Evolutionary conservation across 495 filamentous ascomycete species (phyloP).

Genomic region (Tuber aestivum): DNA sequence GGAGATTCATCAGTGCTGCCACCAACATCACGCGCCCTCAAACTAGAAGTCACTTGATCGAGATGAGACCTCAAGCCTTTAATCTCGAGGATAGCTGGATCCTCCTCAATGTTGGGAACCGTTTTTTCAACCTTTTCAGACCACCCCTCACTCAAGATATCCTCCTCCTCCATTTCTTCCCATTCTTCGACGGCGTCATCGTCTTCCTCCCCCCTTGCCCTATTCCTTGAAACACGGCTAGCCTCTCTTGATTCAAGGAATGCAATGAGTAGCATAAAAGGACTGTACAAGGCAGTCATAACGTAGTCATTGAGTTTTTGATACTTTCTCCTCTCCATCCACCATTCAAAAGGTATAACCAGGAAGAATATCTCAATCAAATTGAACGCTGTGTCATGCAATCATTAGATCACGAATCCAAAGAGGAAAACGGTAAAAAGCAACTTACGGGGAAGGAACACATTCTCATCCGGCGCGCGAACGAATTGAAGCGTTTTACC

Average conservation of each 20-base stretch:
- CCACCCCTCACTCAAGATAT: conserved; percentile 79
- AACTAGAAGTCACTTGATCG: conserved; percentile 31
- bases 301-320: conserved; percentile 75
- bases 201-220: conserved; percentile 75
- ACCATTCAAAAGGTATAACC: conserved; percentile 88
- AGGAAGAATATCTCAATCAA: conserved; percentile 79
- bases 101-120: conserved; percentile 69
- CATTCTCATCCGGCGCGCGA: conserved; percentile 93
- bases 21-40: background rate
- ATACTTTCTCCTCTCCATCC: conserved; percentile 65
- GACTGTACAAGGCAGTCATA: conserved; percentile 82
- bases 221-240: conserved; percentile 60
- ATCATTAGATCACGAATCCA: conserved; percentile 4
- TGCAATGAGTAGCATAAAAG: conserved; percentile 72
- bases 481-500: conserved; percentile 95
- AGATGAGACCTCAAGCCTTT: conserved; percentile 60
- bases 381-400: conserved; percentile 58
- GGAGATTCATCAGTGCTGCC: background rate
- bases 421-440: conserved; percentile 42
- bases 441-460: conserved; percentile 67
- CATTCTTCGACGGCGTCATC: conserved; percentile 86
- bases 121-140: conserved; percentile 63
- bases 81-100: conserved; percentile 63
- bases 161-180: conserved; percentile 70
- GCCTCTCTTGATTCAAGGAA: conserved; percentile 68